Evolutionary conservation across 805 yeast genomes (phyloP), one percentile per base, ranked within the genome.

Genomic region (Nakazawaea populi): DNA sequence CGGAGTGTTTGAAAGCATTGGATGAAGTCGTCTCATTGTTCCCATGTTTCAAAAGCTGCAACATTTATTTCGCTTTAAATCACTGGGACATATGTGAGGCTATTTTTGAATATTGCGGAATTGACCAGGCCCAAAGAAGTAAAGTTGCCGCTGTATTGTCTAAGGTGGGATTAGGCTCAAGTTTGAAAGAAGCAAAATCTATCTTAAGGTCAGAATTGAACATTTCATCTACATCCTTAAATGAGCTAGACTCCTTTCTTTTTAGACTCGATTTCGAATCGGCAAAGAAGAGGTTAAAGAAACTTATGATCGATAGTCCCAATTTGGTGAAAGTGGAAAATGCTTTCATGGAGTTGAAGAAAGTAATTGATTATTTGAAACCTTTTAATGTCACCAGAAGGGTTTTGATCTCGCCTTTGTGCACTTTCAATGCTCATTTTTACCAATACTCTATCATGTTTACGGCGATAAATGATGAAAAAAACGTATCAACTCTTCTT

Each of bases 401-500:
- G 12, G 69, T 90, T 10, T 76, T 77, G 31, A 70, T 94, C 31
- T 80, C 89, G 3, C 99, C 99, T 0, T 74, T 94, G 65, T 80
- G 90, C 59, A 89, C 89, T 56, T 89, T 88, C 67, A 89, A 89
- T 57, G 79, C 85, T 34, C 77, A 83, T 8, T 92, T 89, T 62
- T 94, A 91, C 62, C 72, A 75, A 38, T 82, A 83, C 14, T 96
- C 96, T 0, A 69, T 91, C 1, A 89, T 94, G 96, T 94, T 92
- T 63, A 96, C 89, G 58, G 89, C 87, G 0, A 78, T 89, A 1
- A 78, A 82, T 55, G 86, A 88, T 49, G 84, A 82, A 4, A 82
- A 74, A 58, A 61, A 55, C 63, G 63, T 59, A 70, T 71, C 60
- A 51, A 56, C 70, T 5, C 73, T 85, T 34, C 71, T 94, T 40